Percentiles rank a stretch among this genome's conserved stretches.
phyloP scores from a whole-genome alignment of 495 filamentous ascomycete species.

The Neurospora cerealis region DNA sequence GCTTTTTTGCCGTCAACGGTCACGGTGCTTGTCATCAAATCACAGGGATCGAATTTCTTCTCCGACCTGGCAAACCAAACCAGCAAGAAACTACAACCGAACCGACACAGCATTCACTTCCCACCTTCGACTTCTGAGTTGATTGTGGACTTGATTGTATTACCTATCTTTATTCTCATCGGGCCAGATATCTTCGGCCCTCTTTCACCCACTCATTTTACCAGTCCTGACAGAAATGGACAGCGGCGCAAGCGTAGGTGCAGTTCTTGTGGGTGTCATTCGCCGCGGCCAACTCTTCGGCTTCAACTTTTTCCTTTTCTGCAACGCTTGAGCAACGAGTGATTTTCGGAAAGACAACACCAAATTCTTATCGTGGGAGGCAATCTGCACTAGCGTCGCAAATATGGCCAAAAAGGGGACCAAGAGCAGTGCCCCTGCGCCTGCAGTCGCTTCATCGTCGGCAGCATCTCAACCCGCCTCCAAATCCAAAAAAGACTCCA shows the following conservation, averaged over 20 bases:
- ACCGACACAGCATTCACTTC: neutral
- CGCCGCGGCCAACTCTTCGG: neutral
- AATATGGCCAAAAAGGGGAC: constrained; percentile 40
- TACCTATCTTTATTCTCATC: neutral
- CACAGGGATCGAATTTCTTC: neutral
- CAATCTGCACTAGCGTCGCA: neutral
- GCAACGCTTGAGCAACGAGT: neutral
- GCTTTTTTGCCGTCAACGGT: neutral
- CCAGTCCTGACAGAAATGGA: constrained; percentile 1
- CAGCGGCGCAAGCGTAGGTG: neutral
- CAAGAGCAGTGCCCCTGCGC: constrained; percentile 26
- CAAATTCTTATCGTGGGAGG: neutral
- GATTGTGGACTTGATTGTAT: neutral
- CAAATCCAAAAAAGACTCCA: constrained; percentile 20
- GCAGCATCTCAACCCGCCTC: constrained; percentile 10
- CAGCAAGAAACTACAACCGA: neutral
- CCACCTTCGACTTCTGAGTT: neutral
- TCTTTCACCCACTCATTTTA: neutral
- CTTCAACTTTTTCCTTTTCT: neutral
- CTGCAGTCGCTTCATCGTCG: constrained; percentile 18
- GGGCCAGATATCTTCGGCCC: neutral
- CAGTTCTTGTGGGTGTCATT: neutral
- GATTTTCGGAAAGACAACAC: neutral
- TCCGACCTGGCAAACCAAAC: neutral
- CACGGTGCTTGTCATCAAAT: neutral